These are phyloP conservation scores for Whalleya microplaca DNA, from an alignment of 2,329 filamentous ascomycete genomes.

Conservation along the genomic window DNA sequence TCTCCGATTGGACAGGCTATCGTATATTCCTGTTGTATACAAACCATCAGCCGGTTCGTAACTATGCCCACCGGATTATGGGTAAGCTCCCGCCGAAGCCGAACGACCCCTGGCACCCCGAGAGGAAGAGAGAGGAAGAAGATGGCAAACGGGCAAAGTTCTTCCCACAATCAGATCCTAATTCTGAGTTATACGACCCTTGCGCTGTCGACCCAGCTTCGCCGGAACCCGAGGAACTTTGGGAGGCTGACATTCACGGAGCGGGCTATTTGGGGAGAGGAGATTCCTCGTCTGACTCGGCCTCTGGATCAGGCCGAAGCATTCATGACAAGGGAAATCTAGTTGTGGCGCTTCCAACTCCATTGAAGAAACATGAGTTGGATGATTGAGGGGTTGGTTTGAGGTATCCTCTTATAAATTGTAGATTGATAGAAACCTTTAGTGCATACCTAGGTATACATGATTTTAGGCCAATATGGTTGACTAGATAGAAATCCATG, in stretches of 20 bases:
- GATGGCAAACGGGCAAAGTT: background rate
- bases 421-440: background rate
- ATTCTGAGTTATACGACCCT: background rate
- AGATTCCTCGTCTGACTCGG: background rate
- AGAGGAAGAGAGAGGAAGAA: background rate
- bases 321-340: background rate
- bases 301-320: background rate
- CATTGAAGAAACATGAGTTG: background rate
- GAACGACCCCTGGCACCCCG: slow-evolving; percentile 10
- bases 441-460: background rate
- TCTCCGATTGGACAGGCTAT: slow-evolving; percentile 12
- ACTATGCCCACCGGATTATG: slow-evolving; percentile 10
- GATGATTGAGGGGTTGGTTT: background rate
- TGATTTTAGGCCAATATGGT: too few relatives aligned
- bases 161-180: background rate
- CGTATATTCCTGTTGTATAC: slow-evolving; percentile 15
- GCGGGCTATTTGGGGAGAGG: background rate
- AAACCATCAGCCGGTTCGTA: slow-evolving; percentile 16
- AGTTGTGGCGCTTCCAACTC: background rate
- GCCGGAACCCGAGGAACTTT: slow-evolving; percentile 1
- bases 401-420: too few relatives aligned
- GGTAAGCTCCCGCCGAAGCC: slow-evolving; percentile 7
- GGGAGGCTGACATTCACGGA: slow-evolving; percentile 1
- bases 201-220: background rate
- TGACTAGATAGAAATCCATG: too few relatives aligned